Conservation (phyloP, 108 stramenopile species). For the Cyclotella baltica region DNA sequence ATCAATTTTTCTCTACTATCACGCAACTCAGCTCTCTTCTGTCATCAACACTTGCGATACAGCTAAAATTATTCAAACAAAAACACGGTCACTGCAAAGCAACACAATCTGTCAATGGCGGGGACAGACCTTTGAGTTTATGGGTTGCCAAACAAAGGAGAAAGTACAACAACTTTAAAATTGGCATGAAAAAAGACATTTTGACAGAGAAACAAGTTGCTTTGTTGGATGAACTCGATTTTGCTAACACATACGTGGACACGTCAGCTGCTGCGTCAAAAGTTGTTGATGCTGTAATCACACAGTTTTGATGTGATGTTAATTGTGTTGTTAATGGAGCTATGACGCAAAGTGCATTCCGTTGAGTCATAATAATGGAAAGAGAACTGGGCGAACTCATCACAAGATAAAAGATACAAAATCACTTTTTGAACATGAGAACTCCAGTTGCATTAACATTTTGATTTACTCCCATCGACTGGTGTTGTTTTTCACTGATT, state of each 20-base stretch:
- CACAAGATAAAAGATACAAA: no score
- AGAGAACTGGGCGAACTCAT: no score
- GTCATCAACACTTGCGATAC: neutral
- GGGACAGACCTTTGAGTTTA: constrained; percentile 20
- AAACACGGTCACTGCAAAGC: constrained; percentile 34
- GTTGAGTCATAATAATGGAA: neutral
- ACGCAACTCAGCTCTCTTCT: neutral
- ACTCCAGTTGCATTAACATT: no score
- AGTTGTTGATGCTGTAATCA: constrained; percentile 20
- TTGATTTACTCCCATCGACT: no score
- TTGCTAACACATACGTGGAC: neutral
- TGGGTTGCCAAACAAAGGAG: constrained; percentile 45
- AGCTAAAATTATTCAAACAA: constrained; percentile 35
- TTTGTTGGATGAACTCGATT: constrained; percentile 1
- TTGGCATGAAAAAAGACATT: neutral
- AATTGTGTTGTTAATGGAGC: no score
- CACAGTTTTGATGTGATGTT: neutral
- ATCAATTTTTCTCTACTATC: neutral
- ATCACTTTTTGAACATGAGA: no score
- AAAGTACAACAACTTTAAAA: constrained; percentile 5
- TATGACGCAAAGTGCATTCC: neutral
- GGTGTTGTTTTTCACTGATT: no score
- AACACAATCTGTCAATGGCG: constrained; percentile 13
- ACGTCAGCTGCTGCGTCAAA: constrained; percentile 3
- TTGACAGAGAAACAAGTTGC: constrained; percentile 8